Percentiles rank a stretch among this genome's conserved stretches.
These are phyloP conservation scores for Marasmius fiardii DNA, from an alignment of 1,284 basidiomycete genomes.

Conservation along the genomic window DNA sequence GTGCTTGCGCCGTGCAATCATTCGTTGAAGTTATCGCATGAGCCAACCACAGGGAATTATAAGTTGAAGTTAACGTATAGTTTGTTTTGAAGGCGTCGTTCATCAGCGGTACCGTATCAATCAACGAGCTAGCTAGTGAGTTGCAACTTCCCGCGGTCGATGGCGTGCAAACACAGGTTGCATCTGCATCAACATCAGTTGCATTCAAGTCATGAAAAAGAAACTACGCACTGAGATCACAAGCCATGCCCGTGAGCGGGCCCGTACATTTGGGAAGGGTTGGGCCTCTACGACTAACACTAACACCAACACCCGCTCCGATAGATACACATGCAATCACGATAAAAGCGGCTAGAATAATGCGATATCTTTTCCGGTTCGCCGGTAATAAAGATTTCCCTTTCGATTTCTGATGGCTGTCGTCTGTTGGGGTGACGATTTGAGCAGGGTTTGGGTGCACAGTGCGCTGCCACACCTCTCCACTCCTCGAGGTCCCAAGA, in stretches of 20 bases:
- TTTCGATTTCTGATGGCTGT: neutral
- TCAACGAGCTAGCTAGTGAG: slow-evolving; percentile 49
- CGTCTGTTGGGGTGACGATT: neutral
- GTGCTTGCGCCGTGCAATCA: slow-evolving; percentile 50
- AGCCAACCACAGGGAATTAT: slow-evolving; percentile 45
- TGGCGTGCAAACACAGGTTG: slow-evolving; percentile 59
- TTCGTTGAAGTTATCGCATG: slow-evolving; percentile 37
- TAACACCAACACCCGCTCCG: slow-evolving; percentile 37
- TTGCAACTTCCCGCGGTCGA: slow-evolving; percentile 40
- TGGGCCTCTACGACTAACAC: slow-evolving; percentile 25
- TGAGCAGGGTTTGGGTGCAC: neutral
- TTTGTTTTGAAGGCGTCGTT: slow-evolving; percentile 50
- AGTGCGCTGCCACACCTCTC: neutral
- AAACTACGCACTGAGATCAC: slow-evolving; percentile 49
- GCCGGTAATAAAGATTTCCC: slow-evolving; percentile 1
- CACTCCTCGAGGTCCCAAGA: slow-evolving; percentile 13
- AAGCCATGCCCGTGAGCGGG: slow-evolving; percentile 44
- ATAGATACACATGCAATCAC: slow-evolving; percentile 36
- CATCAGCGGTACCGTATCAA: slow-evolving; percentile 44
- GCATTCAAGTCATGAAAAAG: neutral
- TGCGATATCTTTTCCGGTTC: slow-evolving; percentile 26
- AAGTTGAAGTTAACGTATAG: slow-evolving; percentile 39
- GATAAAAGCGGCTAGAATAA: slow-evolving; percentile 29
- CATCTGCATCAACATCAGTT: slow-evolving; percentile 34
- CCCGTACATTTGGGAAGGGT: slow-evolving; percentile 29